Conservation (phyloP, 306 rosid species). For the Pterocarpus macrocarpus region DNA sequence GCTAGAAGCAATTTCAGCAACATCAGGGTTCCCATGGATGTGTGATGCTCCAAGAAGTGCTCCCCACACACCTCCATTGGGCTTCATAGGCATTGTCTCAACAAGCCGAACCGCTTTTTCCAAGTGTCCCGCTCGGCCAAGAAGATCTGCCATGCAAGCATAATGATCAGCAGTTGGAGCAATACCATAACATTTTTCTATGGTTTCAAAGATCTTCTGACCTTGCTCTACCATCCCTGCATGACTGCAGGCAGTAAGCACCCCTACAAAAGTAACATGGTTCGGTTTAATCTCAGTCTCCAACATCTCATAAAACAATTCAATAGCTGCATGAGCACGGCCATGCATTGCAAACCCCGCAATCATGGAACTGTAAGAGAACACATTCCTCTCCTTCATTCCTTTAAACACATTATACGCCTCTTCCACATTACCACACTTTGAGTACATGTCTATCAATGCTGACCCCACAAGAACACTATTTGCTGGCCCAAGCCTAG, state of each 20-base stretch:
- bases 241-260: conserved; percentile 80
- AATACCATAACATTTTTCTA: conserved; percentile 69
- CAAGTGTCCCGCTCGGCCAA: conserved; percentile 81
- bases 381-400: conserved; percentile 75
- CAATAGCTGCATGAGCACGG: conserved; percentile 64
- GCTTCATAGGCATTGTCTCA: conserved; percentile 72
- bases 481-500: conserved; percentile 56
- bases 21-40: conserved; percentile 65
- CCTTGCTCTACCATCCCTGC: conserved; percentile 86
- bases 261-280: conserved; percentile 76
- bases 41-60: conserved; percentile 92
- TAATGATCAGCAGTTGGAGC: conserved; percentile 70
- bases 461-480: conserved; percentile 89
- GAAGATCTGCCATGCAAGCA: conserved; percentile 85
- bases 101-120: conserved; percentile 75
- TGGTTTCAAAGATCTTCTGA: conserved; percentile 66
- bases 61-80: conserved; percentile 86
- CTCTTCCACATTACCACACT: conserved; percentile 77
- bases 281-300: conserved; percentile 71
- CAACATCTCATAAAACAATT: conserved; percentile 80
- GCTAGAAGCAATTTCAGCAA: conserved; percentile 74
- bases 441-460: conserved; percentile 80
- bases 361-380: conserved; percentile 86
- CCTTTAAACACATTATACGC: conserved; percentile 68
- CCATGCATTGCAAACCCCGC: conserved; percentile 83